Evolutionary conservation across 768 basidiomycete species (phyloP).

Genomic region (Royoungia palumana): DNA sequence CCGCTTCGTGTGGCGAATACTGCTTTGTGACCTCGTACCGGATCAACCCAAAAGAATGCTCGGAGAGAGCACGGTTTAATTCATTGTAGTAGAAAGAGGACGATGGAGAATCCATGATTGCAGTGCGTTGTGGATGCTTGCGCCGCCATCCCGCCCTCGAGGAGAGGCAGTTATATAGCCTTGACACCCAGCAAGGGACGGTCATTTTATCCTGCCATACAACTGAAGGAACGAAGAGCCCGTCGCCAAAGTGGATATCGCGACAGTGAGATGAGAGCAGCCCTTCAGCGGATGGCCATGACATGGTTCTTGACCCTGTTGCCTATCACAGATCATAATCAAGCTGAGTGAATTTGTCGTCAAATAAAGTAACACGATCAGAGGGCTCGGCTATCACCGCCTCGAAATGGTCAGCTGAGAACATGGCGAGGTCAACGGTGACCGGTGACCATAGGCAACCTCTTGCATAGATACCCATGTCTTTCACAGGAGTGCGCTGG

Average conservation of each 20-base stretch:
- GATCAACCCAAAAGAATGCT: slow-evolving; percentile 56
- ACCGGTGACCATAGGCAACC: too few relatives aligned
- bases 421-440: too few relatives aligned
- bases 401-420: slow-evolving; percentile 3
- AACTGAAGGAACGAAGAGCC: slow-evolving; percentile 3
- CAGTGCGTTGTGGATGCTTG: neutral
- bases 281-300: slow-evolving; percentile 21
- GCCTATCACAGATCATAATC: slow-evolving; percentile 21
- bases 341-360: slow-evolving; percentile 8
- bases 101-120: slow-evolving; percentile 17
- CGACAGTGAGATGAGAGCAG: slow-evolving; percentile 12
- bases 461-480: neutral
- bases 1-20: slow-evolving; percentile 44
- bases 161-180: slow-evolving; percentile 27
- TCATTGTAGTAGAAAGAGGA: slow-evolving; percentile 42
- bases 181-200: slow-evolving; percentile 24
- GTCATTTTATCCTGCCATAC: slow-evolving; percentile 20
- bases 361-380: slow-evolving; percentile 1
- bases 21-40: slow-evolving; percentile 40
- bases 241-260: slow-evolving; percentile 15
- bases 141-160: slow-evolving; percentile 18
- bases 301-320: slow-evolving; percentile 27
- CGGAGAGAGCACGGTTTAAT: slow-evolving; percentile 50
- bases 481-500: slow-evolving; percentile 1
- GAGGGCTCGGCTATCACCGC: slow-evolving; percentile 6